phyloP scores from a whole-genome alignment of 2,329 filamentous ascomycete genomes.

The Ophiostoma tasmaniense region DNA sequence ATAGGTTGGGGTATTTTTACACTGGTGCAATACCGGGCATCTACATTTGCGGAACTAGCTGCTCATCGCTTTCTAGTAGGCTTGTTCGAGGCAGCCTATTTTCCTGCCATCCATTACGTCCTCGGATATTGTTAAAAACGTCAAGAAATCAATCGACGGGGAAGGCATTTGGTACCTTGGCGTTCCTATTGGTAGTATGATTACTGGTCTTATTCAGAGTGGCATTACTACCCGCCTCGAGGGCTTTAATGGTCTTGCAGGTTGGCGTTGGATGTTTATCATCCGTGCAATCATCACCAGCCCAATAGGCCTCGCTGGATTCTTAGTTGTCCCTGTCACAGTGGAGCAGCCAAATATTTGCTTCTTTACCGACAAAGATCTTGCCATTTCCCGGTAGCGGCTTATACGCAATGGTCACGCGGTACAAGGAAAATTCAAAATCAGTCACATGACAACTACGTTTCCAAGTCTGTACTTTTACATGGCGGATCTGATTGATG shows the following conservation, averaged over 20 bases:
- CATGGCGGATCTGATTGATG: conserved; percentile 40
- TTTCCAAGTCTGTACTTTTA: conserved; percentile 31
- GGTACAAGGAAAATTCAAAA: conserved; percentile 8
- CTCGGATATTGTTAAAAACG: conserved; percentile 48
- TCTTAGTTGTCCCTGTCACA: conserved; percentile 40
- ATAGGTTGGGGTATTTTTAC: conserved; percentile 25
- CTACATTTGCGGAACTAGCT: conserved; percentile 24
- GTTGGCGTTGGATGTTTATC: conserved; percentile 30
- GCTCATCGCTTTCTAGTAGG: conserved; percentile 29
- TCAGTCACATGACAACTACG: not conserved
- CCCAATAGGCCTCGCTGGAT: conserved; percentile 43
- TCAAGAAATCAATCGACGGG: conserved; percentile 52
- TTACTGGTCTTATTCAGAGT: conserved; percentile 27
- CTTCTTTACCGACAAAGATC: conserved; percentile 25
- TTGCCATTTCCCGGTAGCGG: conserved; percentile 4
- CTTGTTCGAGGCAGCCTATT: conserved; percentile 27
- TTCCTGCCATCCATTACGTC: conserved; percentile 26
- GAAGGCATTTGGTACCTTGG: conserved; percentile 52
- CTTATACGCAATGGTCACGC: conserved; percentile 8
- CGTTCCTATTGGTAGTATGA: conserved; percentile 36
- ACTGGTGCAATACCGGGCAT: conserved; percentile 19
- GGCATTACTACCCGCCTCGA: conserved; percentile 26
- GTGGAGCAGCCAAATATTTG: conserved; percentile 32
- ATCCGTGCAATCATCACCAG: conserved; percentile 29
- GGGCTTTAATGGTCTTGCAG: conserved; percentile 25